Evolutionary conservation across 1,284 basidiomycete genomes (phyloP).

Genomic region (Mycena sp.): DNA sequence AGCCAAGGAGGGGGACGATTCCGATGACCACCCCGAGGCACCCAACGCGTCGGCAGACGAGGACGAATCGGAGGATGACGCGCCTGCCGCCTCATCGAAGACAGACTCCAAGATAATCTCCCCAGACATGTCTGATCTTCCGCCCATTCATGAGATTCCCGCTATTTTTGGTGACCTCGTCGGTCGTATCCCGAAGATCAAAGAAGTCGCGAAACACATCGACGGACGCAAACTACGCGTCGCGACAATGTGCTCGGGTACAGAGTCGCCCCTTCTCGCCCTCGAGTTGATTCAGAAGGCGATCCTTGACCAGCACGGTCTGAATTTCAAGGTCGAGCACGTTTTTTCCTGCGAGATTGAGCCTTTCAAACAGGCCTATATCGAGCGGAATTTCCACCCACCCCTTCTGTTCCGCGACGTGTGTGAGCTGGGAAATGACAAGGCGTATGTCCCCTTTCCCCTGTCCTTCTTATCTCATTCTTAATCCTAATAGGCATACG

Average conservation of each 20-base stretch:
- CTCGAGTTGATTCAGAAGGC: slow-evolving; percentile 84
- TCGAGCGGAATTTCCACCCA: slow-evolving; percentile 94
- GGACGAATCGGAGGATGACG: slow-evolving; percentile 52
- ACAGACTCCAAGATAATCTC: slow-evolving; percentile 45
- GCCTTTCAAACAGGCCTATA: slow-evolving; percentile 98
- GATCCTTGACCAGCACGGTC: slow-evolving; percentile 74
- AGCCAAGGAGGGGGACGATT: slow-evolving; percentile 38
- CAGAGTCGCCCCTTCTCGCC: slow-evolving; percentile 93
- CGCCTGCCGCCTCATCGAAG: slow-evolving; percentile 46
- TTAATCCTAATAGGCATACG: slow-evolving; percentile 68
- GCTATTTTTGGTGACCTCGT: slow-evolving; percentile 90
- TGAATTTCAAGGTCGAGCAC: slow-evolving; percentile 84
- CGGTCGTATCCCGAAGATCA: slow-evolving; percentile 73
- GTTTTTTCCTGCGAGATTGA: slow-evolving; percentile 99
- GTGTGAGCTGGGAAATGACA: slow-evolving; percentile 83
- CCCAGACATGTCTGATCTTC: slow-evolving; percentile 71
- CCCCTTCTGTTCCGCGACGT: slow-evolving; percentile 95
- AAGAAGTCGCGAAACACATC: slow-evolving; percentile 74
- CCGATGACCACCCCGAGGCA: slow-evolving; percentile 41
- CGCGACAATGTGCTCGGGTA: slow-evolving; percentile 98
- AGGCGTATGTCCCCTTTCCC: slow-evolving; percentile 65
- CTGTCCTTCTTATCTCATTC: background rate
- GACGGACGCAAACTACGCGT: slow-evolving; percentile 88
- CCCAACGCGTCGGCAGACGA: slow-evolving; percentile 34
- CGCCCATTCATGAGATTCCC: slow-evolving; percentile 86